Evolutionary conservation across 768 basidiomycete genomes (phyloP).

Genomic region (Boletus tylopilopsis): DNA sequence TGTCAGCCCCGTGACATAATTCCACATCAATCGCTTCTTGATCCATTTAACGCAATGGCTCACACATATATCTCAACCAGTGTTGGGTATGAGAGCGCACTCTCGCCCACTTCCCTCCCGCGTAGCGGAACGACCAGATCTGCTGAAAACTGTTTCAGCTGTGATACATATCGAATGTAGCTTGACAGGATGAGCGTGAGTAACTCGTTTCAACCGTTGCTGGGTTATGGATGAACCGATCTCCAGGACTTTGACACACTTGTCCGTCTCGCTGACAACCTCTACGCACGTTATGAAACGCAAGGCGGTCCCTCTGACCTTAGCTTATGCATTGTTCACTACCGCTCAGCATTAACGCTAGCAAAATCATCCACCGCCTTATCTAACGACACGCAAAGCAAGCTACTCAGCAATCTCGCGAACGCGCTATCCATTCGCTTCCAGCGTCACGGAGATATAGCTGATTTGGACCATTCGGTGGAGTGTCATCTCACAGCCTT

Average conservation of each 20-base stretch:
- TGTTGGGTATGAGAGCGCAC: constrained; percentile 2
- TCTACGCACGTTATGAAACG: constrained; percentile 23
- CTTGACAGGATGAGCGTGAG: constrained; percentile 18
- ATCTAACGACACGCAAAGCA: constrained; percentile 20
- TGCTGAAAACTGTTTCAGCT: not conserved
- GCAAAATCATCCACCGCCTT: constrained; percentile 16
- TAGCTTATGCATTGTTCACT: constrained; percentile 25
- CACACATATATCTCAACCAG: constrained; percentile 14
- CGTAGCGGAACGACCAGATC: not conserved
- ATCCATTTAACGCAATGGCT: constrained; percentile 6
- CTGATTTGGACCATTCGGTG: constrained; percentile 27
- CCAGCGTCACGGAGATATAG: constrained; percentile 21
- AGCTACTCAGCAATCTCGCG: constrained; percentile 28
- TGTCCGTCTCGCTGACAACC: constrained; percentile 21
- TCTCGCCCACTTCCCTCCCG: constrained; percentile 1
- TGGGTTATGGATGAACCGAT: not conserved
- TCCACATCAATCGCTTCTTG: constrained; percentile 2
- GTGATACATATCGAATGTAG: not conserved
- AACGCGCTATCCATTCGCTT: constrained; percentile 26
- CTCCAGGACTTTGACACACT: constrained; percentile 22
- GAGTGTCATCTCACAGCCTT: constrained; percentile 26
- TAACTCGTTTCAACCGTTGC: not conserved
- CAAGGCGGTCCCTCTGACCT: constrained; percentile 22
- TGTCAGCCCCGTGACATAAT: constrained; percentile 14
- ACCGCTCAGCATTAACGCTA: constrained; percentile 24